Conservation (phyloP, 2,329 filamentous ascomycete species). For the Scedosporium aurantiacum region DNA sequence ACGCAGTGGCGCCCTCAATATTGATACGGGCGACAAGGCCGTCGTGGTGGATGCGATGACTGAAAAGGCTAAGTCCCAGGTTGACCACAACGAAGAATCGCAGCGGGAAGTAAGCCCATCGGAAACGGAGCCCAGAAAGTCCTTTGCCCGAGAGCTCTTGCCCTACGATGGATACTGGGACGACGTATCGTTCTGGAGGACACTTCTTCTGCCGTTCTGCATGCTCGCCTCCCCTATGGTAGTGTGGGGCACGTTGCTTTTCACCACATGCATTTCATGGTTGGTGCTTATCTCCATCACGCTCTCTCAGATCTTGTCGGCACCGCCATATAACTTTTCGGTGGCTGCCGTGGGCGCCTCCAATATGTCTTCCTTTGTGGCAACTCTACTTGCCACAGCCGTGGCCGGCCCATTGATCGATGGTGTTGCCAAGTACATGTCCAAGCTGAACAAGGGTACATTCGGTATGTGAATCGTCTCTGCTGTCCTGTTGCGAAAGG, state of each 20-base stretch:
- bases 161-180: constrained; percentile 27
- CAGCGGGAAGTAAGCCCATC: constrained; percentile 6
- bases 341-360: constrained; percentile 19
- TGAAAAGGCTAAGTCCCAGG: constrained; percentile 11
- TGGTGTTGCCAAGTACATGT: constrained; percentile 21
- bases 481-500: not conserved
- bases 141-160: constrained; percentile 18
- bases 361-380: constrained; percentile 9
- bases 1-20: constrained; percentile 14
- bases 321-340: constrained; percentile 24
- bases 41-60: constrained; percentile 6
- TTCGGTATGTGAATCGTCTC: constrained; percentile 14
- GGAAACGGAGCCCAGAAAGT: constrained; percentile 13
- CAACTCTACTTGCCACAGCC: constrained; percentile 18
- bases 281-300: constrained; percentile 19
- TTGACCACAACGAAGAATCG: constrained; percentile 9
- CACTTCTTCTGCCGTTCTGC: constrained; percentile 23
- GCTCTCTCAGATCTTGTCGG: constrained; percentile 24
- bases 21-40: constrained; percentile 10
- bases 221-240: constrained; percentile 24
- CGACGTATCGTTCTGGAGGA: constrained; percentile 23
- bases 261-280: constrained; percentile 25
- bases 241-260: constrained; percentile 25
- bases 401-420: constrained; percentile 23
- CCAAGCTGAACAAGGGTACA: constrained; percentile 22